phyloP scores from a whole-genome alignment of 2,329 filamentous ascomycete genomes.

The Colletotrichum sp. region DNA sequence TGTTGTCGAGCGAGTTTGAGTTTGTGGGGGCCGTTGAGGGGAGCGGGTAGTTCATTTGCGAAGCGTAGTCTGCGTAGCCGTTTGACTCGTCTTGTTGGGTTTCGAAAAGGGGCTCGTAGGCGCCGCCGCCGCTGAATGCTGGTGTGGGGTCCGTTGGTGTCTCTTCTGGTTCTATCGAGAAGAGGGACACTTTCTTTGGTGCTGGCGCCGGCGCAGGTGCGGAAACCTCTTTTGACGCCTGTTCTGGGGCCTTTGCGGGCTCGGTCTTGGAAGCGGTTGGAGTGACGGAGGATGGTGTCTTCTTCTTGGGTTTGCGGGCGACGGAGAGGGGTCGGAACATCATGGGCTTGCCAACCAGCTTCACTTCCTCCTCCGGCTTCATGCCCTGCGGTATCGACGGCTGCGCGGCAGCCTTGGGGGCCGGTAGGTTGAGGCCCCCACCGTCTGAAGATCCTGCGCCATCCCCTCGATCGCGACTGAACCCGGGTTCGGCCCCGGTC shows the following conservation, averaged over 20 bases:
- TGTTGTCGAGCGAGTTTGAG: constrained; percentile 67
- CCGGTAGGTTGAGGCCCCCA: constrained; percentile 37
- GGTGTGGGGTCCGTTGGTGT: constrained; percentile 21
- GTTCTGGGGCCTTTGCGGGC: constrained; percentile 2
- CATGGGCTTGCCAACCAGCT: constrained; percentile 77
- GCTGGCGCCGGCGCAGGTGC: constrained; percentile 27
- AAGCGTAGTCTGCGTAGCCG: constrained; percentile 36
- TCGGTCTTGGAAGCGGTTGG: constrained; percentile 12
- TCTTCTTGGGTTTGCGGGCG: constrained; percentile 74
- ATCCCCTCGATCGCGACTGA: constrained; percentile 73
- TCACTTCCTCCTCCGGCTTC: constrained; percentile 67
- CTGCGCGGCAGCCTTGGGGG: constrained; percentile 44
- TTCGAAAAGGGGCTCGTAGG: constrained; percentile 60
- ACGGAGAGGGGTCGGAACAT: constrained; percentile 93
- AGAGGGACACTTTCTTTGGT: constrained; percentile 69
- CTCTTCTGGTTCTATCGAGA: constrained; percentile 60
- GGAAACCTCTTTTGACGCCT: background rate
- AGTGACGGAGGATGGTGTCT: constrained; percentile 41
- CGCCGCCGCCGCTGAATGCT: constrained; percentile 43
- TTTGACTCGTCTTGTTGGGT: constrained; percentile 27
- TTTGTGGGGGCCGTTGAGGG: constrained; percentile 30
- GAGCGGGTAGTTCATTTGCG: constrained; percentile 34
- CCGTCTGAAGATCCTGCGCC: constrained; percentile 27
- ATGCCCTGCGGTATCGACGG: constrained; percentile 61
- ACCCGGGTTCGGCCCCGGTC: constrained; percentile 83